Conservation (phyloP, 345 rosid genomes). For the Melaleuca quinquenervia region DNA sequence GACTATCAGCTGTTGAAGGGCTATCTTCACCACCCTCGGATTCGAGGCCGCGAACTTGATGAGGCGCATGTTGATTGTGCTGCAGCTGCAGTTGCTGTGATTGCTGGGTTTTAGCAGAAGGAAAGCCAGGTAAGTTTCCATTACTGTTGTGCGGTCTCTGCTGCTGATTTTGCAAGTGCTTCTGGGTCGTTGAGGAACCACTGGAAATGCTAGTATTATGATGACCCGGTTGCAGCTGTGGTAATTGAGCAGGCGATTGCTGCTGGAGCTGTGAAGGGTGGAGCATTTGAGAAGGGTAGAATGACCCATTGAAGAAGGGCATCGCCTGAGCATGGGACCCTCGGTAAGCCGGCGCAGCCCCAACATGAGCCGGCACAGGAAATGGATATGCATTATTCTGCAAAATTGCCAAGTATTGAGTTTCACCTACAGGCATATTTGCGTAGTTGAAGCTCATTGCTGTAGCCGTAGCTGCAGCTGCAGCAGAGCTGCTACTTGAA, state of each 20-base stretch:
- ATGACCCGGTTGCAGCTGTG: conserved; percentile 59
- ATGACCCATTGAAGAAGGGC: conserved; percentile 75
- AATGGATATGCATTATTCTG: conserved; percentile 75
- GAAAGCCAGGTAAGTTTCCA: conserved; percentile 58
- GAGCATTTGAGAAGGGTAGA: conserved; percentile 86
- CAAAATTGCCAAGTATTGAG: conserved; percentile 83
- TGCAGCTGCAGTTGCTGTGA: conserved; percentile 48
- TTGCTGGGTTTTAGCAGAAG: conserved; percentile 41
- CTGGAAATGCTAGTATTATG: conserved; percentile 60
- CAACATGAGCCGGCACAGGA: conserved; percentile 86
- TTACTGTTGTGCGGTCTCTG: conserved; percentile 39
- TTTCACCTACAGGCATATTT: conserved; percentile 66
- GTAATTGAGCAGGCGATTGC: conserved; percentile 28
- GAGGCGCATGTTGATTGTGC: conserved; percentile 43
- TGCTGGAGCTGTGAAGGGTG: conserved; percentile 69
- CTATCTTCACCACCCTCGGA: conserved; percentile 71
- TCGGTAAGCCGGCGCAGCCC: conserved; percentile 58
- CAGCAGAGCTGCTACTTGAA: conserved; percentile 32
- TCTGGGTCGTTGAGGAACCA: conserved; percentile 69
- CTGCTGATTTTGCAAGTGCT: conserved; percentile 75
- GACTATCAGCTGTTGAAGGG: conserved; percentile 74
- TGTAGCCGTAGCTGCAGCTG: conserved; percentile 48
- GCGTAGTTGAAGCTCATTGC: conserved; percentile 85
- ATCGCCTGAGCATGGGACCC: conserved; percentile 65
- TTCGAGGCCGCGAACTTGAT: conserved; percentile 47